These are phyloP conservation scores for Aspergillus biplanus DNA, from an alignment of 495 filamentous ascomycete genomes.

Conservation along the genomic window DNA sequence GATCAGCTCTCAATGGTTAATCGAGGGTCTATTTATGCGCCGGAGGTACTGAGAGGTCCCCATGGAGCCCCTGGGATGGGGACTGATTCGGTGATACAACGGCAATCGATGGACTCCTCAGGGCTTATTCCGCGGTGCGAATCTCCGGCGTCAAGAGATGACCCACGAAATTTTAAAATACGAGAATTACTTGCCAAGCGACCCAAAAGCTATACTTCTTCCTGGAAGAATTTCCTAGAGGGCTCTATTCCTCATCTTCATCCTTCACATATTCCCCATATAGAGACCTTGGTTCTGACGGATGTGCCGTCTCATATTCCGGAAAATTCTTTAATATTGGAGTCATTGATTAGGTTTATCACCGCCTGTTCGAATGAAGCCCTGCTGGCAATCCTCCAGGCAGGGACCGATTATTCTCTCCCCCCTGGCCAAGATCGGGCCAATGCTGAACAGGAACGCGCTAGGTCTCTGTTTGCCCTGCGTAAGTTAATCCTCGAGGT, in stretches of 20 bases:
- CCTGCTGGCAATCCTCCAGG: slow-evolving; percentile 57
- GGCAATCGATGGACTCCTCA: slow-evolving; percentile 11
- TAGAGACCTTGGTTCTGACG: slow-evolving; percentile 61
- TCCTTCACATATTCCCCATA: slow-evolving; percentile 58
- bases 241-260: slow-evolving; percentile 51
- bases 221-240: slow-evolving; percentile 32
- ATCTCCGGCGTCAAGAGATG: slow-evolving; percentile 32
- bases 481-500: slow-evolving; percentile 61
- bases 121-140: slow-evolving; percentile 25
- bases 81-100: slow-evolving; percentile 9
- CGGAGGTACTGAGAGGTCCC: slow-evolving; percentile 39
- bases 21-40: slow-evolving; percentile 51
- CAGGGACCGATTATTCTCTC: slow-evolving; percentile 52
- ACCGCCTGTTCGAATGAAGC: slow-evolving; percentile 62
- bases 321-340: slow-evolving; percentile 44
- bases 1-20: slow-evolving; percentile 33
- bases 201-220: slow-evolving; percentile 37
- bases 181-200: slow-evolving; percentile 42
- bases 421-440: slow-evolving; percentile 50
- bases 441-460: slow-evolving; percentile 46
- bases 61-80: slow-evolving; percentile 11
- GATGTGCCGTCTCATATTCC: slow-evolving; percentile 59
- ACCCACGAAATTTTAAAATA: slow-evolving; percentile 33
- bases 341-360: slow-evolving; percentile 59
- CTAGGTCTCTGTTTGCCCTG: slow-evolving; percentile 57